These are phyloP conservation scores for Taiwanofungus camphoratus DNA, from an alignment of 1,284 basidiomycete species.

Conservation along the genomic window DNA sequence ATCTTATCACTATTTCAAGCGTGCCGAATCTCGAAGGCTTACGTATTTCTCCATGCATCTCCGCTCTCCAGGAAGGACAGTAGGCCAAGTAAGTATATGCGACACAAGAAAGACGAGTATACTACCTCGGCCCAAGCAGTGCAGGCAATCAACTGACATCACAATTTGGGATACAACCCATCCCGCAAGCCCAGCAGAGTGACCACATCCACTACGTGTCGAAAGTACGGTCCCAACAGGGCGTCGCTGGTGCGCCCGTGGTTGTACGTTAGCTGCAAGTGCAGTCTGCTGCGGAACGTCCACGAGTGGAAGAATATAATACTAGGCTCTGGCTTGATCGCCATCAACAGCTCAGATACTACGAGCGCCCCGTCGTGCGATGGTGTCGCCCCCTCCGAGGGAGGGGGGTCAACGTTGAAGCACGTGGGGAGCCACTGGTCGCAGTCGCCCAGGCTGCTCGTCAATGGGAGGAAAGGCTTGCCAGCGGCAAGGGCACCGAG, in stretches of 20 bases:
- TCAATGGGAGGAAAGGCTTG: background rate
- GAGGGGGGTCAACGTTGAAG: background rate
- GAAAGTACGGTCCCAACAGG: constrained; percentile 1
- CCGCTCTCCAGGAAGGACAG: too few relatives aligned
- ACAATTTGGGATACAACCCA: too few relatives aligned
- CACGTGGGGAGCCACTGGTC: background rate
- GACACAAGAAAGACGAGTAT: too few relatives aligned
- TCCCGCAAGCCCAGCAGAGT: too few relatives aligned
- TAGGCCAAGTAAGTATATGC: too few relatives aligned
- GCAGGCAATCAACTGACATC: too few relatives aligned
- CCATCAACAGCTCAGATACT: background rate
- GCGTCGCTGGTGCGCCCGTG: constrained; percentile 1
- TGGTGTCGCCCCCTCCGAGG: too few relatives aligned
- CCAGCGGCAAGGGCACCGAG: background rate
- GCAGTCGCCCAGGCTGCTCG: constrained; percentile 5
- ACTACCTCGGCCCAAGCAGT: too few relatives aligned
- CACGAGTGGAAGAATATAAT: constrained; percentile 1
- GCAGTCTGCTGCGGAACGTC: constrained; percentile 1
- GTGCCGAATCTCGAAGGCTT: too few relatives aligned
- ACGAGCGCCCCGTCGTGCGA: too few relatives aligned
- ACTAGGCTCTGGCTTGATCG: background rate
- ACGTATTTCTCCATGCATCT: too few relatives aligned
- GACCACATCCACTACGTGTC: background rate
- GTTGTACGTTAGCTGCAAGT: constrained; percentile 3
- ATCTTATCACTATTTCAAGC: too few relatives aligned